phyloP scores from a whole-genome alignment of 805 yeast species.

The Yarrowia bubula region DNA sequence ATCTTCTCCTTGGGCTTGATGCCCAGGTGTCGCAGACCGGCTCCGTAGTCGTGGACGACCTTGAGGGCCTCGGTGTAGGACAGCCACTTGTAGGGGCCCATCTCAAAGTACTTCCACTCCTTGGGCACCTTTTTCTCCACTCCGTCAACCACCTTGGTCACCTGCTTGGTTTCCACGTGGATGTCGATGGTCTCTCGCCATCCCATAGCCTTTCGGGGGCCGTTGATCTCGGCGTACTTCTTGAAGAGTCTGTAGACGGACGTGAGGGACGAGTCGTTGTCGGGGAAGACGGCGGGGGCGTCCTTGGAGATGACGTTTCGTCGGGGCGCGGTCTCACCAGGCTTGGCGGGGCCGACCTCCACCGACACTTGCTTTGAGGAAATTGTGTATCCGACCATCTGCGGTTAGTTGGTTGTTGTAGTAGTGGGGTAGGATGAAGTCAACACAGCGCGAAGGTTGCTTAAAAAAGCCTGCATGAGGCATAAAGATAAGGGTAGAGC shows the following conservation, averaged over 20 bases:
- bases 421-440: neutral
- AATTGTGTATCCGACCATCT: slow-evolving; percentile 19
- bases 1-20: slow-evolving; percentile 62
- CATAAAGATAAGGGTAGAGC: slow-evolving; percentile 10
- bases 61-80: slow-evolving; percentile 57
- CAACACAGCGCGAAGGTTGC: neutral
- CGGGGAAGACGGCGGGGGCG: slow-evolving; percentile 56
- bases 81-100: slow-evolving; percentile 66
- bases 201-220: slow-evolving; percentile 59
- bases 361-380: slow-evolving; percentile 34
- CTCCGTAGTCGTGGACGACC: slow-evolving; percentile 56
- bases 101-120: slow-evolving; percentile 83
- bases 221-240: slow-evolving; percentile 60
- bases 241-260: slow-evolving; percentile 68
- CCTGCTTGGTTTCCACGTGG: slow-evolving; percentile 70
- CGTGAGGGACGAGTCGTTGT: slow-evolving; percentile 53
- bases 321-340: slow-evolving; percentile 41
- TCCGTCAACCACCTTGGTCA: slow-evolving; percentile 78
- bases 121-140: slow-evolving; percentile 68
- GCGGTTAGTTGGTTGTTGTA: neutral
- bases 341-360: slow-evolving; percentile 38
- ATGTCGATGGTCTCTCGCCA: slow-evolving; percentile 74
- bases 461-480: neutral
- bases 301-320: slow-evolving; percentile 39
- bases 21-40: slow-evolving; percentile 76